Evolutionary conservation across 1,139 yeast genomes (phyloP).

Genomic region (Hyphopichia burtonii): DNA sequence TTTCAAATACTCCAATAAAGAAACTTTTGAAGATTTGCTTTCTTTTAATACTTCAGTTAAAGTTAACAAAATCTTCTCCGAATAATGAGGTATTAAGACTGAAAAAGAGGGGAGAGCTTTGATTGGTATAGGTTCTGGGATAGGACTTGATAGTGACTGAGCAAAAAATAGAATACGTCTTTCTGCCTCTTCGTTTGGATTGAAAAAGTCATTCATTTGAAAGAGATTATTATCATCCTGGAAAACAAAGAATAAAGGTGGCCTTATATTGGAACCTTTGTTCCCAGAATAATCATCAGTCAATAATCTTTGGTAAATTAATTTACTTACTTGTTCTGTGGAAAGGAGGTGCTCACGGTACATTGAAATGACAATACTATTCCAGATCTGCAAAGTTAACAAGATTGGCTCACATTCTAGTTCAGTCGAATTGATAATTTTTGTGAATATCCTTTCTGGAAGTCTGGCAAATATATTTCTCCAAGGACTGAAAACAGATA

Average conservation of each 20-base stretch:
- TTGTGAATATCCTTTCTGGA: constrained; percentile 71
- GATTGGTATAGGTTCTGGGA: constrained; percentile 70
- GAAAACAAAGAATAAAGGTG: constrained; percentile 71
- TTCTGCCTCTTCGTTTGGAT: constrained; percentile 70
- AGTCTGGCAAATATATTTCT: constrained; percentile 70
- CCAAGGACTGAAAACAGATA: constrained; percentile 87
- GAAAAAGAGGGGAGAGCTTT: constrained; percentile 82
- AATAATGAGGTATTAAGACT: constrained; percentile 81
- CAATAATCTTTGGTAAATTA: constrained; percentile 50
- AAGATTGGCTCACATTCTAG: constrained; percentile 47
- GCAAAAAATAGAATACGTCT: constrained; percentile 85
- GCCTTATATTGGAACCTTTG: constrained; percentile 38
- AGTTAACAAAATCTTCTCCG: constrained; percentile 68
- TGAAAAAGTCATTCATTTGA: constrained; percentile 40
- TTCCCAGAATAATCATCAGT: constrained; percentile 29
- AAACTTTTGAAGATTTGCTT: constrained; percentile 55
- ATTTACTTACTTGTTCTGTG: constrained; percentile 61
- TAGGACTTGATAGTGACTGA: constrained; percentile 75
- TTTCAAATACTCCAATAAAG: constrained; percentile 73
- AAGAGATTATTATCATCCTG: constrained; percentile 59
- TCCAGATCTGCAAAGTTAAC: constrained; percentile 75
- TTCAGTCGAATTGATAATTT: constrained; percentile 49
- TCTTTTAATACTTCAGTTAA: constrained; percentile 68
- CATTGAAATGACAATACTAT: constrained; percentile 72
- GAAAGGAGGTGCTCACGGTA: constrained; percentile 77